Conservation (phyloP, 805 yeast species). For the Pichia phayaonensis region DNA sequence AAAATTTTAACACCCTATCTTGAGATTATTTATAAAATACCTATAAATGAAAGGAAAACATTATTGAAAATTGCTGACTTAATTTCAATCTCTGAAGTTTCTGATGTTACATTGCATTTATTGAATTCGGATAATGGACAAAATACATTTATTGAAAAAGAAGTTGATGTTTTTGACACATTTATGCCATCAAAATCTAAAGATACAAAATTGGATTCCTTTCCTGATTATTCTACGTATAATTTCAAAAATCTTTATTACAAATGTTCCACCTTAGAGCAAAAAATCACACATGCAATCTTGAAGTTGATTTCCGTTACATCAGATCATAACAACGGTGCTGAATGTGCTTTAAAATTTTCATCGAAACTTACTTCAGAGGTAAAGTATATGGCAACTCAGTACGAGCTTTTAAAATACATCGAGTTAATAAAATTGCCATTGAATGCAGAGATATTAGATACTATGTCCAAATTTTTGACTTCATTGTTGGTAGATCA, state of each 20-base stretch:
- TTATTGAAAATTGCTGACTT: not conserved
- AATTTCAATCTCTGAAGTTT: not conserved
- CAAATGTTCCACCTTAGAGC: slow-evolving; percentile 9
- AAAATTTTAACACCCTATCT: not conserved
- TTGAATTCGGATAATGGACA: not conserved
- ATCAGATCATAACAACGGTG: slow-evolving; percentile 1
- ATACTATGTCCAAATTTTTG: slow-evolving; percentile 9
- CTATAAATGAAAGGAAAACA: not conserved
- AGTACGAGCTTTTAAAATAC: slow-evolving; percentile 10
- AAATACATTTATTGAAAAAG: not conserved
- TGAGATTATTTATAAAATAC: not conserved
- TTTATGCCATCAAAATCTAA: slow-evolving; percentile 6
- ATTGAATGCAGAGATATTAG: slow-evolving; percentile 6
- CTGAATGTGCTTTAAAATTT: slow-evolving; percentile 8
- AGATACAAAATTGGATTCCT: not conserved
- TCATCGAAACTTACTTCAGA: slow-evolving; percentile 8
- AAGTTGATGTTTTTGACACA: slow-evolving; percentile 10
- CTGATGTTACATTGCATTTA: slow-evolving; percentile 1
- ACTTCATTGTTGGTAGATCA: slow-evolving; percentile 16
- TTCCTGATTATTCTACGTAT: slow-evolving; percentile 7
- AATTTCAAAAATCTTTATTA: slow-evolving; percentile 1
- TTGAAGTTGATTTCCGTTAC: not conserved
- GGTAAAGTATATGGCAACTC: slow-evolving; percentile 12
- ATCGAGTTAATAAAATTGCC: slow-evolving; percentile 1
- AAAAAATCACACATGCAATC: slow-evolving; percentile 9